These are phyloP conservation scores for Vairimorpha ceranae DNA, from an alignment of 371 early-diverging fungal genomes.

Conservation along the genomic window DNA sequence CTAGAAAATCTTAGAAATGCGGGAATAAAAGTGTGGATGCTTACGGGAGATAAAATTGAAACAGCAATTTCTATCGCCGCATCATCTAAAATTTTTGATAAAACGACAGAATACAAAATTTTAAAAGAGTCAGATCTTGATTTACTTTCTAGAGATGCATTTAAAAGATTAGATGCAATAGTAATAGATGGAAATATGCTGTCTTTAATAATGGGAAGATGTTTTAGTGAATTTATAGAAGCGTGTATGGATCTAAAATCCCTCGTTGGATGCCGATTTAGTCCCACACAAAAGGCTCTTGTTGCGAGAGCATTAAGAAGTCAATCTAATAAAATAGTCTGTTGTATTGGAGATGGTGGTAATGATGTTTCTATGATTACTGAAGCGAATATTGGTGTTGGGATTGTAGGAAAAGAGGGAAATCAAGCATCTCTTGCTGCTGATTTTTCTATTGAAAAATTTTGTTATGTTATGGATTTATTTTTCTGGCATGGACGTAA, in stretches of 20 bases:
- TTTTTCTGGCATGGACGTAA: slow-evolving; percentile 93
- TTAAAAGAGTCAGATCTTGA: slow-evolving; percentile 46
- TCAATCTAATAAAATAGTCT: slow-evolving; percentile 69
- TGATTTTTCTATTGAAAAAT: slow-evolving; percentile 85
- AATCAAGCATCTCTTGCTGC: slow-evolving; percentile 90
- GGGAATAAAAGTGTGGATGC: slow-evolving; percentile 91
- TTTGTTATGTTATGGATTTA: slow-evolving; percentile 74
- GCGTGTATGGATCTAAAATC: slow-evolving; percentile 71
- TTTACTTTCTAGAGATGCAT: slow-evolving; percentile 32
- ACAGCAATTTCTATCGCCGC: slow-evolving; percentile 93
- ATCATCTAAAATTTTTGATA: slow-evolving; percentile 77
- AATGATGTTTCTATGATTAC: slow-evolving; percentile 99
- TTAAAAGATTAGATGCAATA: slow-evolving; percentile 65
- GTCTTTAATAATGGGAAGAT: slow-evolving; percentile 70
- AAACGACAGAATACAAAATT: slow-evolving; percentile 59
- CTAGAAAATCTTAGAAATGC: slow-evolving; percentile 74
- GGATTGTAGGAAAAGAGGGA: slow-evolving; percentile 95
- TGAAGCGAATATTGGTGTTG: slow-evolving; percentile 90
- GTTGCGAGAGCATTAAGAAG: slow-evolving; percentile 76
- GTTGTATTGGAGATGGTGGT: slow-evolving; percentile 95
- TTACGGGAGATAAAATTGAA: slow-evolving; percentile 97
- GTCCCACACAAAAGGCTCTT: slow-evolving; percentile 96
- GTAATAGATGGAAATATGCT: slow-evolving; percentile 91
- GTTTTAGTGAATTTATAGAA: slow-evolving; percentile 72
- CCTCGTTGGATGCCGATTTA: slow-evolving; percentile 87